phyloP scores from a whole-genome alignment of 176 grass and related monocot species.

The Oryza nivara region DNA sequence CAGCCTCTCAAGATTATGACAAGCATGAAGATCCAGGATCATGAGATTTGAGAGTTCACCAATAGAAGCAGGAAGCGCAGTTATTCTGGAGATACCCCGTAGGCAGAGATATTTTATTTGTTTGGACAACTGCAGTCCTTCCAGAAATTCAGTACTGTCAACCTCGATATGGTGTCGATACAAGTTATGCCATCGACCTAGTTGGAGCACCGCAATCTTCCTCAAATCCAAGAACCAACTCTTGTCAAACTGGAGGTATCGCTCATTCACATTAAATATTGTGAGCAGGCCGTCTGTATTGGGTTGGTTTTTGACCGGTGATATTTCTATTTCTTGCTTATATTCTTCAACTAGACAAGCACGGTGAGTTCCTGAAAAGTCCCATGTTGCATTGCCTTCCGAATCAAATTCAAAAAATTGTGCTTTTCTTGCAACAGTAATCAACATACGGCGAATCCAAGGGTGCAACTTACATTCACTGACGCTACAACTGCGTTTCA shows the following conservation, averaged over 20 bases:
- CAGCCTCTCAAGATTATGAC: conserved; percentile 82
- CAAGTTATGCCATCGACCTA: conserved; percentile 54
- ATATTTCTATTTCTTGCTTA: not conserved
- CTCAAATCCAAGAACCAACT: conserved; percentile 47
- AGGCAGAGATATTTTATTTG: conserved; percentile 69
- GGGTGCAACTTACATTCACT: conserved; percentile 57
- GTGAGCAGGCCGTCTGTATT: conserved; percentile 25
- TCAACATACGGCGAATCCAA: conserved; percentile 50
- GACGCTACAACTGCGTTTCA: conserved; percentile 28
- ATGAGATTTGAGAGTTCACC: conserved; percentile 50
- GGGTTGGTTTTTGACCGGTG: conserved; percentile 7
- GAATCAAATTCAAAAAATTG: conserved; percentile 62
- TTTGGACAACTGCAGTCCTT: conserved; percentile 47
- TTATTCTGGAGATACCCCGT: conserved; percentile 56
- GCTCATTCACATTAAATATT: conserved; percentile 59
- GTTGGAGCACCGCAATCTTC: conserved; percentile 50
- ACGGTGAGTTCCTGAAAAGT: conserved; percentile 38
- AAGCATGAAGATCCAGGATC: conserved; percentile 75
- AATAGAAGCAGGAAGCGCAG: conserved; percentile 62
- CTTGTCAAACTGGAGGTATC: conserved; percentile 57
- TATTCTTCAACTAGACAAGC: conserved; percentile 41
- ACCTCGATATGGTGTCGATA: conserved; percentile 62
- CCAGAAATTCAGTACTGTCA: conserved; percentile 47
- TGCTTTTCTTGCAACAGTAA: conserved; percentile 50
- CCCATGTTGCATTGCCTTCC: conserved; percentile 48